phyloP scores from a whole-genome alignment of 176 grass and related monocot genomes.

The Urochloa ruziziensis region DNA sequence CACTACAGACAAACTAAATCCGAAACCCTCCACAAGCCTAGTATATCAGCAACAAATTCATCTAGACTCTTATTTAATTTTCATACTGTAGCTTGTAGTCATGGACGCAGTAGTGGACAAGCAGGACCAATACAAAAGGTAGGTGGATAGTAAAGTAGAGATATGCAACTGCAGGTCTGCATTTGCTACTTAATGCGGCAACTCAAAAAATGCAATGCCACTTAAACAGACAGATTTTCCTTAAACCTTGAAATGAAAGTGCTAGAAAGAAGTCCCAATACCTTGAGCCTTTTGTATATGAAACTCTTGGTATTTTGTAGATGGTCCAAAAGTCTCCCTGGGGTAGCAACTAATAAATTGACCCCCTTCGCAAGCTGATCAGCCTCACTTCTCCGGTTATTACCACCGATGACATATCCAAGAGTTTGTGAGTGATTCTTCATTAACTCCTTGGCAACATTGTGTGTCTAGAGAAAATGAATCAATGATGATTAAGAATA shows the following conservation, averaged over 20 bases:
- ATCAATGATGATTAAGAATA: background rate
- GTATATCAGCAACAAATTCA: background rate
- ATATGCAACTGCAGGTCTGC: background rate
- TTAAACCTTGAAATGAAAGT: background rate
- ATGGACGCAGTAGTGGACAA: no score
- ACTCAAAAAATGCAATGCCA: background rate
- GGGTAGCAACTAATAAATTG: constrained; percentile 92
- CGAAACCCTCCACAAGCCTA: no score
- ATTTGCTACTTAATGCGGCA: background rate
- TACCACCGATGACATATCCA: constrained; percentile 85
- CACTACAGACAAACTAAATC: background rate
- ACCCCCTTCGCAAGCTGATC: constrained; percentile 84
- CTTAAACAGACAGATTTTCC: background rate
- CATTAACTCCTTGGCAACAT: constrained; percentile 90
- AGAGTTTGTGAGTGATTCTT: constrained; percentile 90
- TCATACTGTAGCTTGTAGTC: background rate
- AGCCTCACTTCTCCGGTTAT: constrained; percentile 71
- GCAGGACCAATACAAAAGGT: background rate
- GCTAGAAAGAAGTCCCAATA: constrained; percentile 18
- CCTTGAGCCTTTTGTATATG: constrained; percentile 87
- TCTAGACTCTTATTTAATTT: background rate
- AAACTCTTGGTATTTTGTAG: constrained; percentile 87
- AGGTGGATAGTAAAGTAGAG: background rate
- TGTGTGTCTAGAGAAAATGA: constrained; percentile 70
- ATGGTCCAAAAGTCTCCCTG: constrained; percentile 97